phyloP scores from a whole-genome alignment of 495 filamentous ascomycete genomes.

The Pseudotulostoma volvatum region DNA sequence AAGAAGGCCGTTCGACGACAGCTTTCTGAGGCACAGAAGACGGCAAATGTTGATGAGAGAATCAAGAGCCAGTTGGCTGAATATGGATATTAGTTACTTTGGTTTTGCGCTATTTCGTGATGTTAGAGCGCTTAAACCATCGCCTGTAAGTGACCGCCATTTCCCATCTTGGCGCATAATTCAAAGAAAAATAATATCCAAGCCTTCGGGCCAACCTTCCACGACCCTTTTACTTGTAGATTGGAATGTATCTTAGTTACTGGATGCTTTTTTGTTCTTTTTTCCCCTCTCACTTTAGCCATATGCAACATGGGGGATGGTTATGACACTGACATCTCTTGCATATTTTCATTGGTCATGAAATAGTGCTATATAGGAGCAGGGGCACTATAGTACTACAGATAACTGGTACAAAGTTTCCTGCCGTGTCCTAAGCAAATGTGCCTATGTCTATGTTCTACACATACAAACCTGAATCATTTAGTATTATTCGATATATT shows the following conservation, averaged over 20 bases:
- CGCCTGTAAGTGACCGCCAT: constrained; percentile 31
- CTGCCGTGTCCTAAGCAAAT: too few relatives aligned
- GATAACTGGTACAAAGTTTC: too few relatives aligned
- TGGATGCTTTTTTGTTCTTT: constrained; percentile 7
- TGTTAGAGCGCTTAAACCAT: constrained; percentile 31
- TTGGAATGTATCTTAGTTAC: constrained; percentile 22
- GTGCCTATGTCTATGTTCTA: too few relatives aligned
- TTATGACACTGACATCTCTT: too few relatives aligned
- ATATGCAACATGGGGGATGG: too few relatives aligned
- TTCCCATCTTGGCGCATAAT: constrained; percentile 35
- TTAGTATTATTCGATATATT: too few relatives aligned
- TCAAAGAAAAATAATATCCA: constrained; percentile 17
- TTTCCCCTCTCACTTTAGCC: not conserved
- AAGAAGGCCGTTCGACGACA: constrained; percentile 91
- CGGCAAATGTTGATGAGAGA: constrained; percentile 66
- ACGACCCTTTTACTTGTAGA: constrained; percentile 14
- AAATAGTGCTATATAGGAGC: too few relatives aligned
- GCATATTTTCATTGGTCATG: too few relatives aligned
- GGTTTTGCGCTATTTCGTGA: constrained; percentile 18
- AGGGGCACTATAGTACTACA: too few relatives aligned
- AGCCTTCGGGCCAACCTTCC: not conserved
- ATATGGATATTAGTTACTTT: constrained; percentile 53
- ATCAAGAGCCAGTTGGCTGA: constrained; percentile 52
- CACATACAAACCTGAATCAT: too few relatives aligned
- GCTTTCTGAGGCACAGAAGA: constrained; percentile 80